Percentiles rank a stretch among this genome's conserved stretches.
Conservation (phyloP, 1,139 yeast species). For the Kazachstania sp. region DNA sequence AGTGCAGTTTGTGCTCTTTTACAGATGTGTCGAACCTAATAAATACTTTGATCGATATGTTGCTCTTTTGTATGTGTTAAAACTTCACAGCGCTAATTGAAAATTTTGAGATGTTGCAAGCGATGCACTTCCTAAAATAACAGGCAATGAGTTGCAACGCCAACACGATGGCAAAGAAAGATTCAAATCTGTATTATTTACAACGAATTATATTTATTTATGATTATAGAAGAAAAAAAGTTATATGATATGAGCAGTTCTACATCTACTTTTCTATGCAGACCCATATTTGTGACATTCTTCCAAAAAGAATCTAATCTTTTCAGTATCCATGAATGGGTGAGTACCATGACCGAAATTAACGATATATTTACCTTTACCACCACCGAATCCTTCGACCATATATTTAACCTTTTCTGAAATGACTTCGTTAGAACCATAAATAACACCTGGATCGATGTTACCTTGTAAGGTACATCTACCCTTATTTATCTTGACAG, state of each 20-base stretch:
- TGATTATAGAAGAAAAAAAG: no score
- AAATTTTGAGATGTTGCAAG: no score
- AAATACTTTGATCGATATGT: no score
- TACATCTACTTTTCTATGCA: background rate
- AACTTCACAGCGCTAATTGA: no score
- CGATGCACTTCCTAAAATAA: no score
- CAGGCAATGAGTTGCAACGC: no score
- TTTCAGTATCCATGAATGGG: slow-evolving; percentile 92
- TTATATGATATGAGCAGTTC: background rate
- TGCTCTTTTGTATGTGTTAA: no score
- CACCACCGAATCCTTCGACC: slow-evolving; percentile 88
- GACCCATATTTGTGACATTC: slow-evolving; percentile 79
- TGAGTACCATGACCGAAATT: slow-evolving; percentile 98
- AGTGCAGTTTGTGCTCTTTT: no score
- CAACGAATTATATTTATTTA: no score
- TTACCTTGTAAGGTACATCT: slow-evolving; percentile 91
- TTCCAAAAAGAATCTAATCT: slow-evolving; percentile 69
- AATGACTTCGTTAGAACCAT: slow-evolving; percentile 78
- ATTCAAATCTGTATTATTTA: no score
- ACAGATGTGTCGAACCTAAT: no score
- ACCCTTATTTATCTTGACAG: slow-evolving; percentile 66
- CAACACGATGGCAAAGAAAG: no score
- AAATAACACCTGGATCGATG: slow-evolving; percentile 89
- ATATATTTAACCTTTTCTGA: slow-evolving; percentile 73
- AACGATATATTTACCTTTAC: slow-evolving; percentile 80